Conservation (phyloP, 257 asterid genomes). For the Rubia yunnanensis region DNA sequence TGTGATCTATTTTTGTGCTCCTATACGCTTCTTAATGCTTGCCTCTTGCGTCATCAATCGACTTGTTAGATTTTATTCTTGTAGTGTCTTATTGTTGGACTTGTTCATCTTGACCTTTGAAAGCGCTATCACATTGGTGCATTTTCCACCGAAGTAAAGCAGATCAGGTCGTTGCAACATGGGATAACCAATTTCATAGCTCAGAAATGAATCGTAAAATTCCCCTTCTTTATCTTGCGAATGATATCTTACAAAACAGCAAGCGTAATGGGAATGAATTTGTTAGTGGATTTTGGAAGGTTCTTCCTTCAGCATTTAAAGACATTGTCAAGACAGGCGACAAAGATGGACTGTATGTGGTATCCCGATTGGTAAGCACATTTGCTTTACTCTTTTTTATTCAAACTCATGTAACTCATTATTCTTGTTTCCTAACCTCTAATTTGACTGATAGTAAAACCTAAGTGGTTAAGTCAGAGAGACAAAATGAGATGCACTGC, state of each 20-base stretch:
- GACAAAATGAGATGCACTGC: too few relatives aligned
- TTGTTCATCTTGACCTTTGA: slow-evolving; percentile 35
- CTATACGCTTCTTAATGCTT: background rate
- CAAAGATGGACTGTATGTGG: slow-evolving; percentile 60
- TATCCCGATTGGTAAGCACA: slow-evolving; percentile 70
- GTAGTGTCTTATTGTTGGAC: background rate
- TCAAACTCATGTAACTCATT: background rate
- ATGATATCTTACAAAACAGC: slow-evolving; percentile 91
- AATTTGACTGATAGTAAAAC: background rate
- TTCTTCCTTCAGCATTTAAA: slow-evolving; percentile 85
- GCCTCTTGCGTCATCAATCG: background rate
- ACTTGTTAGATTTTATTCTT: background rate
- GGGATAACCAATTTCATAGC: slow-evolving; percentile 73
- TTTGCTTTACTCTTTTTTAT: slow-evolving; percentile 4
- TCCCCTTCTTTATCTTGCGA: slow-evolving; percentile 85
- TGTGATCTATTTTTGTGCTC: background rate
- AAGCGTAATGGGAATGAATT: slow-evolving; percentile 91
- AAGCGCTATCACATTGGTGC: slow-evolving; percentile 97
- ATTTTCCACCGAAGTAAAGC: slow-evolving; percentile 91
- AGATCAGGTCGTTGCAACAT: slow-evolving; percentile 71
- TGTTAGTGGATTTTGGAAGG: slow-evolving; percentile 84
- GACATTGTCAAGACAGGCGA: slow-evolving; percentile 57
- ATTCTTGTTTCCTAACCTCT: background rate
- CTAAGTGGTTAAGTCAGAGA: background rate
- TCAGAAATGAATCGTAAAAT: slow-evolving; percentile 65